Evolutionary conservation across 805 yeast species (phyloP), one percentile per base, ranked within the genome.

Genomic region (Schwanniomyces yamadae): DNA sequence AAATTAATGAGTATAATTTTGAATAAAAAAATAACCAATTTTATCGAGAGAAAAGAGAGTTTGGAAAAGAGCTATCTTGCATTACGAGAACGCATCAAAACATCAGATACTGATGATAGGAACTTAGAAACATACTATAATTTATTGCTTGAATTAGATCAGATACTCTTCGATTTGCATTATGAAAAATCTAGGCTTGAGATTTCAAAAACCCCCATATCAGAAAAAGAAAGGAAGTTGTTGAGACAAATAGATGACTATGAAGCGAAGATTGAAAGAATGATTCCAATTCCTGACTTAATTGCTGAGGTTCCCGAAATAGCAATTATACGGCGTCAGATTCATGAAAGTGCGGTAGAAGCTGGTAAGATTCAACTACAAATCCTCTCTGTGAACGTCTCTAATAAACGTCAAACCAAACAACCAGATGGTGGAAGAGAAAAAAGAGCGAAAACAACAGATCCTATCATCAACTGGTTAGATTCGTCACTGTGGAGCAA

Each of bases 331-430:
- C 47, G 67, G 32, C 46, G 64, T 13, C 55, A 54, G 27, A 42
- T 57, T 12, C 39, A 37, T 26, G 63, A 59, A 23, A 61, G 53
- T 32, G 65, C 67, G 6, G 38, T 44, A 14, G 63, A 59, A 35
- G 67, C 61, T 4, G 66, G 61, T 2, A 50, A 49, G 33, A 41
- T 61, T 5, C 48, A 52, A n/a, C 36, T 42, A 17, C 50, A 40
- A 15, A 22, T 28, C 6, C 5, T 14, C 4, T 13, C 5, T 14
- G 28, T 34, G 12, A 45, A 39, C 25, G 14, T 22, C 8, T 24
- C 27, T n/a, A 24, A 31, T 24, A n/a, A 24, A 21, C n/a, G 12
- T 14, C 19, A 29, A n/a, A 6, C 20, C n/a, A 16, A 11, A 14
- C 18, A 28, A 8, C 31, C 18, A n/a, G 34, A 6, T 20, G 15